These are phyloP conservation scores for Triangularia setosa DNA, from an alignment of 2,329 filamentous ascomycete genomes.

Conservation along the genomic window DNA sequence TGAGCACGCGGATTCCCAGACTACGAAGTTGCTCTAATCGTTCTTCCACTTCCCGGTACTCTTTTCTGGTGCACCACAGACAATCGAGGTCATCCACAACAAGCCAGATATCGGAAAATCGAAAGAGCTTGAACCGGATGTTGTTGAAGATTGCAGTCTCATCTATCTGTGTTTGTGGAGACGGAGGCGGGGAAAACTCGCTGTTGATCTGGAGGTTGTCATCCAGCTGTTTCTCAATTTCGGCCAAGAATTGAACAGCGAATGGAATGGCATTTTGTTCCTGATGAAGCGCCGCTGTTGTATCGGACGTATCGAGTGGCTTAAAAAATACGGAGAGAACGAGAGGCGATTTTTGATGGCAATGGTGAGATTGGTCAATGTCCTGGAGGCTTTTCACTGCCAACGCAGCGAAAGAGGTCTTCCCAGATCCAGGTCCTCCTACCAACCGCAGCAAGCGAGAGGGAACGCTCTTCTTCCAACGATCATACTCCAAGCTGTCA, in stretches of 20 bases:
- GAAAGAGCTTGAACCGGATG: neutral
- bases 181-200: no score
- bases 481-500: neutral
- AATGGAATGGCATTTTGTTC: no score
- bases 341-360: no score
- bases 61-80: neutral
- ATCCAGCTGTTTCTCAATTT: no score
- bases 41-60: neutral
- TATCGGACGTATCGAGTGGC: no score
- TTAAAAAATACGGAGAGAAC: no score
- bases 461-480: neutral
- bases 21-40: neutral
- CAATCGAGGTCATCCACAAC: slow-evolving; percentile 2
- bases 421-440: neutral
- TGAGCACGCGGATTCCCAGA: no score
- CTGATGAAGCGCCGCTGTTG: no score
- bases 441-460: neutral
- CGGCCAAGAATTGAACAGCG: no score
- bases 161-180: no score
- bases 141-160: neutral
- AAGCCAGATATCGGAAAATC: neutral
- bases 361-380: no score
- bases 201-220: no score
- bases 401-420: neutral
- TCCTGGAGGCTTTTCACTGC: neutral